Evolutionary conservation across 148 eudicot species (phyloP), one percentile per base, ranked within the genome.

Genomic region (Beta vulgaris): DNA sequence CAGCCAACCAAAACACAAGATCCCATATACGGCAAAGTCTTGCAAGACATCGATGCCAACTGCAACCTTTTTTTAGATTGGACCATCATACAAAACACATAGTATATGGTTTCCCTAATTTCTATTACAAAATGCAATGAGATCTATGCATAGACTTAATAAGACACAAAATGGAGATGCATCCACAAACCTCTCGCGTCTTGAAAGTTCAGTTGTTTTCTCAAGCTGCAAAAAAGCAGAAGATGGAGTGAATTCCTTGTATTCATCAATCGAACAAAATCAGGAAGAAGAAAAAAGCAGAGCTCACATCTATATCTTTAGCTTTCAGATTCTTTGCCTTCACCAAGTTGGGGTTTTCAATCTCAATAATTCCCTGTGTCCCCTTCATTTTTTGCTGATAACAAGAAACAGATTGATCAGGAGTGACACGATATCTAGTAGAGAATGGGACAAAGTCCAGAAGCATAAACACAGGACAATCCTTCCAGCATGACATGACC

Each of bases 321-420:
- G 98, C 97, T 85, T 91, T 93, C 81, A 93, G 16, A 53, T 80
- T 90, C 87, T 91, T 91, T 32, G 91, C 75, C 87, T 87, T 93
- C 73, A 79, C 95, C 86, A 93, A 59, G 81, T 93, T 93, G 34
- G 98, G 98, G 80, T 93, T 93, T 67, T 90, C 90, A 43, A 91
- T 86, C 86, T 93, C 90, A 81, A 93, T 93, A 51, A 93, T 67
- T 28, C 98, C 93, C 78, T 93, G 85, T 7, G 91, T 86, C 13
- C 98, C 98, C 81, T 93, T 93, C 59, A 75, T 78, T 81, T 87
- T 90, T 84, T 91, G 85, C 79, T 73, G 71, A 74, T 9, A 83
- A 14, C 18, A 81, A n/a, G 7, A 58, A 73, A 31, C 76, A 79
- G 25, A 28, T 73, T 23, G 57, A 61, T 71, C n/a, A 57, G 46